Conservation (phyloP, 176 grass and related monocot species). For the Calamus simplicifolius region DNA sequence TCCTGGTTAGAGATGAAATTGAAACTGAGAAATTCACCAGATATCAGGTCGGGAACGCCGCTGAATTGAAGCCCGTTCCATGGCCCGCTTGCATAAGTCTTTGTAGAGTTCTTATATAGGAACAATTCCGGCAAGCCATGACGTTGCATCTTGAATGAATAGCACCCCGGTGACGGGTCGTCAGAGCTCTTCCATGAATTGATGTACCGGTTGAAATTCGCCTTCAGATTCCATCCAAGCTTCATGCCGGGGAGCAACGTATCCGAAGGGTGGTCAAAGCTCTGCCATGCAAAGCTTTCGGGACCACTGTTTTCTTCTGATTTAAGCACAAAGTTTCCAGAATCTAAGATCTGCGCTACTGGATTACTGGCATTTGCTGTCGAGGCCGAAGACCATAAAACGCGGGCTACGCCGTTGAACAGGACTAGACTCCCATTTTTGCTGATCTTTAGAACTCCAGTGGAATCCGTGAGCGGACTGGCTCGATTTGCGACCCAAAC, state of each 20-base stretch:
- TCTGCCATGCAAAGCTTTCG: conserved; percentile 41
- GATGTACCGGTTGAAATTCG: conserved; percentile 24
- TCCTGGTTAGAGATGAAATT: conserved; percentile 13
- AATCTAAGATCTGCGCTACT: conserved; percentile 21
- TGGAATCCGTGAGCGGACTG: conserved; percentile 14
- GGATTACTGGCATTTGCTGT: conserved; percentile 16
- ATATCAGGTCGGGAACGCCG: conserved; percentile 22
- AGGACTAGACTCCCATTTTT: conserved; percentile 36
- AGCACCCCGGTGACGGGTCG: conserved; percentile 30
- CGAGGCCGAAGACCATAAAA: conserved; percentile 34
- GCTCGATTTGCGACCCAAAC: conserved; percentile 44
- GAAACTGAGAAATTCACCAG: conserved; percentile 5
- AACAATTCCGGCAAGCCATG: conserved; percentile 19
- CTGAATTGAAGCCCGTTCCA: conserved; percentile 46
- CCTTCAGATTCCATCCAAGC: conserved; percentile 42
- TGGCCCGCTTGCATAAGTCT: conserved; percentile 27
- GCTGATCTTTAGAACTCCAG: conserved; percentile 25
- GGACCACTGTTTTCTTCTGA: conserved; percentile 11
- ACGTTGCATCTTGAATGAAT: conserved; percentile 25
- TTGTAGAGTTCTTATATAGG: conserved; percentile 17
- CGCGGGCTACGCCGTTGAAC: conserved; percentile 13
- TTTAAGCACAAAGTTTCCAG: conserved; percentile 34
- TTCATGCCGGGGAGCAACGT: conserved; percentile 36
- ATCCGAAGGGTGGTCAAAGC: conserved; percentile 49
- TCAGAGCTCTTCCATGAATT: conserved; percentile 37